Evolutionary conservation across 495 filamentous ascomycete species (phyloP), one percentile per base, ranked within the genome.

Genomic region (Hyaloscypha finlandica): DNA sequence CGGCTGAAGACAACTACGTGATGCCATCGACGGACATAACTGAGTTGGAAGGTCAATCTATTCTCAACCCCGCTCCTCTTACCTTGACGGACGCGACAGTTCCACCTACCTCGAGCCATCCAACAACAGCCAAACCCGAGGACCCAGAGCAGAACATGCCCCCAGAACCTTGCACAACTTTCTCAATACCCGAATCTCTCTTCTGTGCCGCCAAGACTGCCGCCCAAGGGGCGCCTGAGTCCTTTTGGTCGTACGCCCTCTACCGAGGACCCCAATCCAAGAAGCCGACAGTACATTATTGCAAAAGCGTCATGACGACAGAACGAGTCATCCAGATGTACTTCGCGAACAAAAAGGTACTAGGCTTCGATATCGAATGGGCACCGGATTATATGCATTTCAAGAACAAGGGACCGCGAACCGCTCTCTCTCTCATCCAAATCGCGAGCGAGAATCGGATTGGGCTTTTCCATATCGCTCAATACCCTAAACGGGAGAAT

Each of bases 281-380:
- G 52, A 68, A 63, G 29, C 65, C 65, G 4, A 68, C 59, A 14
- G 85, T 97, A 4, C 89, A 96, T 73, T 96, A 96, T 72, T 94
- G 92, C 79, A 84, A 78, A 59, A 87, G 80, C 54, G 81, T 79
- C n/a, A 77, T 83, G 59, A 86, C 83, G 3, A 88, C 89, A 3
- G 90, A 97, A 73, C 76, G 78, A 12, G 82, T 92, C 2, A 74
- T 84, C 53, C 79, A 88, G 19, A 76, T 88, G 35, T 84, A 90
- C 45, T 94, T 97, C 68, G 74, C 88, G 48, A 65, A 86, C 14
- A 86, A 94, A 70, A 81, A 85, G 62, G 75, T 96, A 11, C 74
- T 97, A 45, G 91, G 92, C 8, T 92, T 97, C 68, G 93, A 97
- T 73, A 81, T 97, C 70, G 93, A 97, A 78, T 97, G 93, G 93